These are phyloP conservation scores for Gynostemma pentaphyllum DNA, from an alignment of 306 rosid species.

Conservation along the genomic window DNA sequence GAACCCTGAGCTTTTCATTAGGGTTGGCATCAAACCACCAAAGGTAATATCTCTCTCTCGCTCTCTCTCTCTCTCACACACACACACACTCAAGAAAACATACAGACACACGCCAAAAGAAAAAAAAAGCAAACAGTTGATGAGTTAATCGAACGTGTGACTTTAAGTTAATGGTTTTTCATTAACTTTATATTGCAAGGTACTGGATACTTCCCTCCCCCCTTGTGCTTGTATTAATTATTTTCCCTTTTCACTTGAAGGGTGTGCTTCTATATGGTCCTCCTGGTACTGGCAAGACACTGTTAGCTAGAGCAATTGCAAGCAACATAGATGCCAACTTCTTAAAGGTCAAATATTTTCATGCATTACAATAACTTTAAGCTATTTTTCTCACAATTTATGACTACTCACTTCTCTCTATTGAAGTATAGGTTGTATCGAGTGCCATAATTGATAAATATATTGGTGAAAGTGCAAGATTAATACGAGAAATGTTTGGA, in stretches of 20 bases:
- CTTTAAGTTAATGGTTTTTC: neutral
- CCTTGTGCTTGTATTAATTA: neutral
- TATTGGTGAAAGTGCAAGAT: slow-evolving; percentile 89
- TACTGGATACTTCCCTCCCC: neutral
- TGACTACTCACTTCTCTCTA: neutral
- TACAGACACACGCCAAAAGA: no score
- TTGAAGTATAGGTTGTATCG: slow-evolving; percentile 64
- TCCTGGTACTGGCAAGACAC: slow-evolving; percentile 96
- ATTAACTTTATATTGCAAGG: neutral
- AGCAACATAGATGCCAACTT: slow-evolving; percentile 95
- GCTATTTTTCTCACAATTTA: neutral
- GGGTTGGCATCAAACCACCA: slow-evolving; percentile 98
- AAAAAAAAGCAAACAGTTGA: neutral
- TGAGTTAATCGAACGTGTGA: neutral
- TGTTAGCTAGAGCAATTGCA: slow-evolving; percentile 91
- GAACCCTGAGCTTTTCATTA: slow-evolving; percentile 91
- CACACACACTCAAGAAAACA: no score
- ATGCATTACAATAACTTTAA: neutral
- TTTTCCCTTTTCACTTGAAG: slow-evolving; percentile 26
- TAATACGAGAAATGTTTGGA: slow-evolving; percentile 95
- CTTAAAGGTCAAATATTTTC: slow-evolving; percentile 46
- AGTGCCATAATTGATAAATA: slow-evolving; percentile 95
- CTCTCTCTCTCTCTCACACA: neutral
- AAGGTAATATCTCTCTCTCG: slow-evolving; percentile 42
- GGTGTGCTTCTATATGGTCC: slow-evolving; percentile 98